Percentiles rank a stretch among this genome's conserved stretches.
Conservation (phyloP, 495 filamentous ascomycete genomes). For the Neurospora sublineolata region DNA sequence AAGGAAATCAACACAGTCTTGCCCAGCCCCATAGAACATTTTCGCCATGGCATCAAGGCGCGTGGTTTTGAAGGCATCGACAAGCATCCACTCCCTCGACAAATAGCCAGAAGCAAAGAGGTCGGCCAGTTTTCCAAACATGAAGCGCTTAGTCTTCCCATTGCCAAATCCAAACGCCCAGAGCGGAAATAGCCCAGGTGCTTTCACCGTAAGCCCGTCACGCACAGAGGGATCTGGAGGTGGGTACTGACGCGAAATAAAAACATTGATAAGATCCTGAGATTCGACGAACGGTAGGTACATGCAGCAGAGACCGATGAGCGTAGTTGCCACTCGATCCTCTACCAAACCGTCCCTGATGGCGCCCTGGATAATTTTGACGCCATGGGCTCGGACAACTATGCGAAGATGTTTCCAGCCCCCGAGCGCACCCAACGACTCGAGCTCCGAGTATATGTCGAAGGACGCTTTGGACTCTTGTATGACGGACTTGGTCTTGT, state of each 20-base stretch:
- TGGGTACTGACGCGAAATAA: constrained; percentile 24
- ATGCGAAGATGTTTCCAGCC: constrained; percentile 58
- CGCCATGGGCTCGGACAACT: constrained; percentile 56
- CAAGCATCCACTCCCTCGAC: constrained; percentile 34
- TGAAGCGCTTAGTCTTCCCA: constrained; percentile 14
- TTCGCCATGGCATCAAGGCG: constrained; percentile 18
- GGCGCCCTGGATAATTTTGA: constrained; percentile 44
- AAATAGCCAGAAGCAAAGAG: constrained; percentile 25
- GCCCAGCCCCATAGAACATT: constrained; percentile 5
- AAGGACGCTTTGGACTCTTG: constrained; percentile 27
- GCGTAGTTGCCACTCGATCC: constrained; percentile 23
- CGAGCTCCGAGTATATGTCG: constrained; percentile 56
- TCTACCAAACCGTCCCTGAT: constrained; percentile 36
- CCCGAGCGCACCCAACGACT: constrained; percentile 42
- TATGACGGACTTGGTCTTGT: constrained; percentile 30
- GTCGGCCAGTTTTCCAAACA: constrained; percentile 23
- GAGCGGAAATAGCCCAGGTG: constrained; percentile 19
- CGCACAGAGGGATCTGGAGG: constrained; percentile 22
- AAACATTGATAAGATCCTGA: constrained; percentile 24
- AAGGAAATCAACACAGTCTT: constrained; percentile 28
- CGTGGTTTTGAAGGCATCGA: constrained; percentile 24
- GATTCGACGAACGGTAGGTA: constrained; percentile 29
- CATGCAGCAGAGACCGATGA: constrained; percentile 33
- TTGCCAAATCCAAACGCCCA: constrained; percentile 18
- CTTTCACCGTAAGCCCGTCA: constrained; percentile 8